phyloP scores from a whole-genome alignment of 2,329 filamentous ascomycete genomes.

The Calycina herbarum region DNA sequence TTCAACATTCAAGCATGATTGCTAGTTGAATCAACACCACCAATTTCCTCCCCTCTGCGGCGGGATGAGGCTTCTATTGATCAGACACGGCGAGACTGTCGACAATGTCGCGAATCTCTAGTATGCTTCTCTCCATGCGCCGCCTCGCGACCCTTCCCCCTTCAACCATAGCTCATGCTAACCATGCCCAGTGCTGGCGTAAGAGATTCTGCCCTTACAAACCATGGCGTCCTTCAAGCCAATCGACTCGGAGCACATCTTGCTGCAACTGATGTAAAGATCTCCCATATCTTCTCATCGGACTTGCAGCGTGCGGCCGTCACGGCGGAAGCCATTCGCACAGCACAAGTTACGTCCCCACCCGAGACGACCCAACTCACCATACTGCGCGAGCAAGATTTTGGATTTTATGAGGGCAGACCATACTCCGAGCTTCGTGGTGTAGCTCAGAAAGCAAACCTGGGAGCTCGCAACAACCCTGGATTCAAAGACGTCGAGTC shows the following conservation, averaged over 20 bases:
- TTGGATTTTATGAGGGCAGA: conserved; percentile 69
- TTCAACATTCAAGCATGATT: conserved; percentile 22
- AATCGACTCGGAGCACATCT: conserved; percentile 68
- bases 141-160: neutral
- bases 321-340: conserved; percentile 67
- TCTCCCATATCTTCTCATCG: conserved; percentile 75
- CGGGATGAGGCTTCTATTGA: conserved; percentile 67
- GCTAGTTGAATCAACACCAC: conserved; percentile 23
- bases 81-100: conserved; percentile 87
- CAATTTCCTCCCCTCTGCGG: conserved; percentile 25
- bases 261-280: conserved; percentile 59
- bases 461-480: conserved; percentile 41
- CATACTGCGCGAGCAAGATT: conserved; percentile 70
- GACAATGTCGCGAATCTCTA: conserved; percentile 81
- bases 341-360: conserved; percentile 47
- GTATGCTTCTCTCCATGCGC: conserved; percentile 46
- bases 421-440: conserved; percentile 48
- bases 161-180: conserved; percentile 16
- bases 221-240: conserved; percentile 80
- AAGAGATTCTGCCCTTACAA: conserved; percentile 77
- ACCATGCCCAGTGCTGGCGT: conserved; percentile 64
- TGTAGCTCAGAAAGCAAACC: conserved; percentile 41
- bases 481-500: conserved; percentile 63
- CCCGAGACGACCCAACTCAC: conserved; percentile 31
- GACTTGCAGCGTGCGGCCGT: conserved; percentile 71